Evolutionary conservation across 345 rosid genomes (phyloP), one percentile per base, ranked within the genome.

Genomic region (Eutrema japonicum): DNA sequence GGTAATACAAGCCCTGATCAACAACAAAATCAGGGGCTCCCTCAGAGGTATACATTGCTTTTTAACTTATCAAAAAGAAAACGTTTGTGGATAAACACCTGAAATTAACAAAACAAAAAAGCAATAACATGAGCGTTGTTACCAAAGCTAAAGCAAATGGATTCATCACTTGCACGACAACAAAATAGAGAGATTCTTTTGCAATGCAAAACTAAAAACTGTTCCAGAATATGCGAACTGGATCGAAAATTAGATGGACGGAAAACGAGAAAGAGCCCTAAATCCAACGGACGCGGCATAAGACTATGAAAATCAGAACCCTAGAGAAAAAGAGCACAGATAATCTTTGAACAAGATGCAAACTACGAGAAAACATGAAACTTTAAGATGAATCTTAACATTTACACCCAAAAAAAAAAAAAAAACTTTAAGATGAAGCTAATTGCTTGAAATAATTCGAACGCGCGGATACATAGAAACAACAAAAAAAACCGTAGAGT

Each of bases 1-100:
- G 93, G 81, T 89, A 91, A 80, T 87, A 87, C 70, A 87, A 64
- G 76, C 96, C 89, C 81, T 89, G 95, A 67, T 87, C 96, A 70
- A 77, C 80, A 70, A 82, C 71, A 73, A 83, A 81, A 79, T 88
- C 98, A 59, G 96, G 83, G 77, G 78, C 77, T 83, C 90, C 97
- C 76, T 85, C 97, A 16, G 83, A 56, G 16, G 78, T 84, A 75
- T 91, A 89, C 98, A 91, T 94, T 40, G 77, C 72, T 73, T 18
- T 88, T 83, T 11, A 70, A 83, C 77, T 85, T 80, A 82, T 63
- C 83, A 81, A 76, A 81, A 76, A 79, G 57, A 57, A 75, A 67
- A 40, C 78, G 70, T 73, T 22, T 59, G 81, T 74, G 72, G 27
- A 74, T 71, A 84, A 10, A 83, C 66, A 71, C 79, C 84, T 81